Conservation (phyloP, 495 filamentous ascomycete genomes). For the Talaromyces proteolyticus region DNA sequence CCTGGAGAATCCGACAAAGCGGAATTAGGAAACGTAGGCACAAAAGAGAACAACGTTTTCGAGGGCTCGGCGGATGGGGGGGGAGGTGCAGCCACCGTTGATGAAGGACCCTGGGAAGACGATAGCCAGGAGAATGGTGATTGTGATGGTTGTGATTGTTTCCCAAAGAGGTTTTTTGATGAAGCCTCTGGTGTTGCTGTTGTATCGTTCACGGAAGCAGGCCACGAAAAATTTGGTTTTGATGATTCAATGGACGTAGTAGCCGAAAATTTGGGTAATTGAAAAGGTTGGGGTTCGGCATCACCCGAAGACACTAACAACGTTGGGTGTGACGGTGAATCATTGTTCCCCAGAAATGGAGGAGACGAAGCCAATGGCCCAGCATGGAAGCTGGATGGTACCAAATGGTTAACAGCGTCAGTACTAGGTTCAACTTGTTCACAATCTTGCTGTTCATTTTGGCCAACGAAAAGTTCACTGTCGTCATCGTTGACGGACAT, state of each 20-base stretch:
- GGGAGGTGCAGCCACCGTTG: neutral
- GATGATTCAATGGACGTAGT: neutral
- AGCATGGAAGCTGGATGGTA: no score
- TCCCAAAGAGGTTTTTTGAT: no score
- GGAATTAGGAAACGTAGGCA: neutral
- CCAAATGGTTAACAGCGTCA: no score
- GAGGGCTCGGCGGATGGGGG: neutral
- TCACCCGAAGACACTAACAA: neutral
- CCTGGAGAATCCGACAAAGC: neutral
- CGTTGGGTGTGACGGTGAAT: neutral
- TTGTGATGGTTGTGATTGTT: no score
- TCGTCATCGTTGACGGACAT: conserved; percentile 9
- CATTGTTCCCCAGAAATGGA: neutral
- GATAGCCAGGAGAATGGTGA: neutral
- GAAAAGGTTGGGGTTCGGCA: neutral
- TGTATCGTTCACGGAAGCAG: neutral
- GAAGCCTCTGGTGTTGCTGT: no score
- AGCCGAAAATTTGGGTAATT: no score
- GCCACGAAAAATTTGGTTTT: neutral
- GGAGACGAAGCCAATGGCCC: neutral
- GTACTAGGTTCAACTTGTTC: conserved; percentile 22
- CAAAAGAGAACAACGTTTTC: neutral
- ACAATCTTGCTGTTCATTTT: conserved; percentile 16
- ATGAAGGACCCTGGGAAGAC: neutral
- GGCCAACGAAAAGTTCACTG: conserved; percentile 39